These are phyloP conservation scores for Phytophthora chlamydospora DNA, from an alignment of 352 stramenopile genomes.

Conservation along the genomic window DNA sequence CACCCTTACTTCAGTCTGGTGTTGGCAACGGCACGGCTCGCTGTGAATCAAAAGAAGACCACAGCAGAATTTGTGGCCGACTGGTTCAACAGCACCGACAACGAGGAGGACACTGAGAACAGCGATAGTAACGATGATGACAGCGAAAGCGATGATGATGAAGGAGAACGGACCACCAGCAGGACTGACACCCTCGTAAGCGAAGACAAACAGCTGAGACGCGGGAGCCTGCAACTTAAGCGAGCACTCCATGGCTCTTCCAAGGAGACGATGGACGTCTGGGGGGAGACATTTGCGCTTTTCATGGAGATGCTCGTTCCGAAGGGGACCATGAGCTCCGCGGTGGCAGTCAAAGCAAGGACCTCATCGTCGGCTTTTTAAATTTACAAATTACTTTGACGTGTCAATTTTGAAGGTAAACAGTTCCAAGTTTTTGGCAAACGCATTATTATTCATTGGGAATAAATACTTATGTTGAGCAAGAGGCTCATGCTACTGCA, in stretches of 20 bases:
- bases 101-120: slow-evolving; percentile 12
- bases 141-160: slow-evolving; percentile 10
- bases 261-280: slow-evolving; percentile 28
- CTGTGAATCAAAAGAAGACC: slow-evolving; percentile 41
- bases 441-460: no score
- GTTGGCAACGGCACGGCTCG: slow-evolving; percentile 48
- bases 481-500: no score
- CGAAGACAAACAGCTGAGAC: slow-evolving; percentile 18
- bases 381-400: no score
- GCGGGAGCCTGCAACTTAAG: slow-evolving; percentile 22
- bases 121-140: slow-evolving; percentile 3
- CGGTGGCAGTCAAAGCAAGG: background rate
- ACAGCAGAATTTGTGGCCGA: slow-evolving; percentile 35
- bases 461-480: slow-evolving; percentile 17
- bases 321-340: slow-evolving; percentile 38
- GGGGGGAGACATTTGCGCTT: slow-evolving; percentile 49
- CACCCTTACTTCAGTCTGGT: slow-evolving; percentile 54
- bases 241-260: slow-evolving; percentile 15
- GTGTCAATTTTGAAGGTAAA: no score
- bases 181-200: background rate
- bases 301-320: slow-evolving; percentile 58
- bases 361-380: no score
- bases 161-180: slow-evolving; percentile 4
- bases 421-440: no score
- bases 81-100: slow-evolving; percentile 16